Evolutionary conservation across 495 filamentous ascomycete species (phyloP).

Genomic region (Trichoderma erinaceum): DNA sequence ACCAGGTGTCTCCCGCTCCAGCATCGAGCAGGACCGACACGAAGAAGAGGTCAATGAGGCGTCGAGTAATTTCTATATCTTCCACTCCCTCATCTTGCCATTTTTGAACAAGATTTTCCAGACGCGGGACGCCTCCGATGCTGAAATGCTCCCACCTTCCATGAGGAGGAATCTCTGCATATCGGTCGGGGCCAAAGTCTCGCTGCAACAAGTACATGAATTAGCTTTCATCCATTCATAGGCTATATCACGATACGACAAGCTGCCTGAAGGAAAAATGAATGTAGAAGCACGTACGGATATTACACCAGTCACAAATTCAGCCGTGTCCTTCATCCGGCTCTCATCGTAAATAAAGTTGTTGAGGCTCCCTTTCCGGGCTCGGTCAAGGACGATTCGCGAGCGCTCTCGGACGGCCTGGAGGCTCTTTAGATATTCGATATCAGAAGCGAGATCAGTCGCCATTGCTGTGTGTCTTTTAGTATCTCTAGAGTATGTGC

Average conservation of each 20-base stretch:
- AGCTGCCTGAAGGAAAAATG: neutral
- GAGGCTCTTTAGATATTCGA: constrained; percentile 21
- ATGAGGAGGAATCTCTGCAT: constrained; percentile 50
- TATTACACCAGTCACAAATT: constrained; percentile 17
- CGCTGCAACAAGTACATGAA: constrained; percentile 28
- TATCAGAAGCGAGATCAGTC: constrained; percentile 2
- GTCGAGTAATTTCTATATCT: constrained; percentile 55
- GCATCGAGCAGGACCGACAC: constrained; percentile 65
- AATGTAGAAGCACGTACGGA: neutral
- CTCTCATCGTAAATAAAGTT: constrained; percentile 18
- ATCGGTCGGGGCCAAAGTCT: constrained; percentile 49
- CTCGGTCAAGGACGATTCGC: constrained; percentile 14
- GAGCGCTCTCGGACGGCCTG: constrained; percentile 21
- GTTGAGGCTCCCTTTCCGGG: constrained; percentile 16
- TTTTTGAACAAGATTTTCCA: constrained; percentile 56
- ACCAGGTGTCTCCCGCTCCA: constrained; percentile 59
- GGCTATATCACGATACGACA: too few relatives aligned
- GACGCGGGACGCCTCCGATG: constrained; percentile 58
- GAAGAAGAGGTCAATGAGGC: constrained; percentile 61
- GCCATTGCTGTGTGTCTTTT: neutral
- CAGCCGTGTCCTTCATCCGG: constrained; percentile 16
- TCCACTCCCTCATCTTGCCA: constrained; percentile 29
- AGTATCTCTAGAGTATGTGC: neutral
- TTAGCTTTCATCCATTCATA: neutral
- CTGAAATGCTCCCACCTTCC: constrained; percentile 71